Evolutionary conservation across 140 eudicot genomes (phyloP).

Genomic region (Stevia rebaudiana): DNA sequence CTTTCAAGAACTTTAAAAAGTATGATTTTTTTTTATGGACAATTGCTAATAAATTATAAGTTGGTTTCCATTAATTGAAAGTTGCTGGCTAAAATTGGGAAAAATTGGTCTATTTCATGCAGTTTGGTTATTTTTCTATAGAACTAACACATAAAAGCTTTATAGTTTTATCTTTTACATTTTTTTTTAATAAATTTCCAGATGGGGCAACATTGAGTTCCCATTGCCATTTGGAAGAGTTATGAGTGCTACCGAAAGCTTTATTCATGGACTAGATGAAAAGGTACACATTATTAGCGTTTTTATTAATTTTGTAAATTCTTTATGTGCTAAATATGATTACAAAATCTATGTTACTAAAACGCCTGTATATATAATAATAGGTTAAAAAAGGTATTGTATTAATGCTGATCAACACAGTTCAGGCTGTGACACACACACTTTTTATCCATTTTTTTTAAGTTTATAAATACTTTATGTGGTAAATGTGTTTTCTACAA

Average conservation of each 20-base stretch:
- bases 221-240: slow-evolving; percentile 99
- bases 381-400: not conserved
- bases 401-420: not conserved
- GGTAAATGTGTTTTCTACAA: not conserved
- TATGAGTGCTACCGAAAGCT: slow-evolving; percentile 93
- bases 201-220: slow-evolving; percentile 96
- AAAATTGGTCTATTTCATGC: not conserved
- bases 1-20: slow-evolving; percentile 97
- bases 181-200: slow-evolving; percentile 21
- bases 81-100: not conserved
- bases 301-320: not conserved
- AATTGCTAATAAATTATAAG: not conserved
- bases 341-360: not conserved
- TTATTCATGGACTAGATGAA: slow-evolving; percentile 93
- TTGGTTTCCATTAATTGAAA: not conserved
- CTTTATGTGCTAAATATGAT: not conserved
- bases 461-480: not conserved
- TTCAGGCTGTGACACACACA: not conserved
- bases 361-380: too few species aligned
- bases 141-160: not conserved
- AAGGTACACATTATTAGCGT: slow-evolving; percentile 46
- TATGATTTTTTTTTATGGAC: slow-evolving; percentile 15
- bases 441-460: not conserved
- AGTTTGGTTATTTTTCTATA: not conserved
- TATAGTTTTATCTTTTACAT: slow-evolving; percentile 11